Percentiles rank a stretch among this genome's conserved stretches.
Evolutionary conservation across 2,329 filamentous ascomycete species (phyloP).

Genomic region (Trichophaea hybrida): DNA sequence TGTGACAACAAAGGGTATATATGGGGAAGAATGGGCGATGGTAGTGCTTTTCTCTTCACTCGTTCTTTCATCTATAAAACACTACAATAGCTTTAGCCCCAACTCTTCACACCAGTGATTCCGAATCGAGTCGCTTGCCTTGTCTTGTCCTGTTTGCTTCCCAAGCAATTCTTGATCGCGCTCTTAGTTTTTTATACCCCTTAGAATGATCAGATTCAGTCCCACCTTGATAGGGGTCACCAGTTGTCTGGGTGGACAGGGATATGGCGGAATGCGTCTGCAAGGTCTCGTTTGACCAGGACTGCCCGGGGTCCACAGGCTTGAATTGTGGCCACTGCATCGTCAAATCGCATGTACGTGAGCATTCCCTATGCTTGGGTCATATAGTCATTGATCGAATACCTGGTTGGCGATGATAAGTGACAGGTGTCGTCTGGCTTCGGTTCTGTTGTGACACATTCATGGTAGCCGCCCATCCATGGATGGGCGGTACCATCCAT

Average conservation of each 20-base stretch:
- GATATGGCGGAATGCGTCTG: slow-evolving; percentile 1
- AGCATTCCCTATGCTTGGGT: neutral
- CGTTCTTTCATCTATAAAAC: slow-evolving; percentile 3
- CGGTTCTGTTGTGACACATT: too few species aligned
- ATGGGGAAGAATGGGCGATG: too few species aligned
- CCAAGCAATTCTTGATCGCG: too few species aligned
- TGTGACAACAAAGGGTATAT: too few species aligned
- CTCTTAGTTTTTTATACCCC: too few species aligned
- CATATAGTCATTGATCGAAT: neutral
- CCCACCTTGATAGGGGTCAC: neutral
- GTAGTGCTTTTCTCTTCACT: too few species aligned
- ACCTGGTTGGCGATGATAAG: neutral
- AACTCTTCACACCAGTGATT: neutral
- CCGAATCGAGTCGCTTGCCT: too few species aligned
- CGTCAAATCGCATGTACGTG: neutral
- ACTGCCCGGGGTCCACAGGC: neutral
- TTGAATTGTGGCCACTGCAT: neutral
- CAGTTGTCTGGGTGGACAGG: neutral
- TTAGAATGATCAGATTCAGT: neutral
- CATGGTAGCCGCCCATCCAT: too few species aligned
- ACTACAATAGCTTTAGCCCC: neutral
- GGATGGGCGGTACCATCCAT: too few species aligned
- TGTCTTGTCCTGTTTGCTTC: too few species aligned
- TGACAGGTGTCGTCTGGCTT: neutral
- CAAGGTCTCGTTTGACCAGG: neutral